Evolutionary conservation across 805 yeast species (phyloP).

Genomic region (Lachancea thermotolerans): DNA sequence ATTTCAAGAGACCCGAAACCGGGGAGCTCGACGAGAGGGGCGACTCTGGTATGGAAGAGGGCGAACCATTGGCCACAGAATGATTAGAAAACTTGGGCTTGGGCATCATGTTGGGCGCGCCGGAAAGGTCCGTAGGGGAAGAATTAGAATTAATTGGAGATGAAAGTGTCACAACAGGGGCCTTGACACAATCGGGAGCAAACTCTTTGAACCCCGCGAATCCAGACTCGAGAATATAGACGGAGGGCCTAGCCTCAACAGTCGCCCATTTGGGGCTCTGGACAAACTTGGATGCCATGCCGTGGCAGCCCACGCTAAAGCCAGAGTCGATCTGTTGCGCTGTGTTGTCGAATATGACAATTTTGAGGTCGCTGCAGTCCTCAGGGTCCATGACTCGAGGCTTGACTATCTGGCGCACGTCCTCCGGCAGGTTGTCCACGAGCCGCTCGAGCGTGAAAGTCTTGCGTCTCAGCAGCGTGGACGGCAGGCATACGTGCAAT

Average conservation of each 20-base stretch:
- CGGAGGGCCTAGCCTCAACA: neutral
- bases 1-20: slow-evolving; percentile 26
- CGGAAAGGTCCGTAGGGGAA: neutral
- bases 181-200: slow-evolving; percentile 1
- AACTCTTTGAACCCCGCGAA: slow-evolving; percentile 3
- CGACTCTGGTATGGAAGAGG: slow-evolving; percentile 12
- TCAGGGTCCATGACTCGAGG: slow-evolving; percentile 4
- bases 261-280: slow-evolving; percentile 9
- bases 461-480: slow-evolving; percentile 74
- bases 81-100: neutral
- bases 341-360: slow-evolving; percentile 24
- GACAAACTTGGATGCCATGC: slow-evolving; percentile 23
- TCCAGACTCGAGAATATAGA: slow-evolving; percentile 7
- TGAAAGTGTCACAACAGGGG: neutral
- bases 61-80: neutral
- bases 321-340: slow-evolving; percentile 18
- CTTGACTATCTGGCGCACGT: slow-evolving; percentile 31
- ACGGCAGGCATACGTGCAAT: slow-evolving; percentile 76
- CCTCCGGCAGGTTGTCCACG: slow-evolving; percentile 49
- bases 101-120: neutral
- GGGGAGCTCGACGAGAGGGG: slow-evolving; percentile 30
- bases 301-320: slow-evolving; percentile 23
- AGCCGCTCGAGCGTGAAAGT: slow-evolving; percentile 62
- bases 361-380: slow-evolving; percentile 13
- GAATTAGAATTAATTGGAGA: neutral